These are phyloP conservation scores for Zymoseptoria brevis DNA, from an alignment of 2,329 filamentous ascomycete species.

Conservation along the genomic window DNA sequence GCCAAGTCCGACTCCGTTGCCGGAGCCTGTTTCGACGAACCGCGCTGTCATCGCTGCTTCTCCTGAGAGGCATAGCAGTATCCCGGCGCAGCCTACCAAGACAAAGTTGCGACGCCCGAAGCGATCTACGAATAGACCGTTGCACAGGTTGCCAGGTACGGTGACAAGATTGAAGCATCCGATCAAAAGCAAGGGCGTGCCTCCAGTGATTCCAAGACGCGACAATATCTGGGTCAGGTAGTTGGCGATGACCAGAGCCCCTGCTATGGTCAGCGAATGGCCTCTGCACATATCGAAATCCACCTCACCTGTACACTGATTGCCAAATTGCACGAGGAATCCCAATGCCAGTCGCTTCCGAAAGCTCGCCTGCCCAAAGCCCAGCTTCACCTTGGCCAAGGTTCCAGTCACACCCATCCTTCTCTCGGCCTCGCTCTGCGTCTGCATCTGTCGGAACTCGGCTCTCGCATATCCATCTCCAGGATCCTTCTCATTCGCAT, in stretches of 20 bases:
- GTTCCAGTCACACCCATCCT: neutral
- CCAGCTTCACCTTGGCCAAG: neutral
- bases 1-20: conserved; percentile 4
- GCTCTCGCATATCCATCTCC: conserved; percentile 1
- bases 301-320: neutral
- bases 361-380: neutral
- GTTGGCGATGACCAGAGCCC: conserved; percentile 1
- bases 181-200: conserved; percentile 2
- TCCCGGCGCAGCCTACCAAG: conserved; percentile 4
- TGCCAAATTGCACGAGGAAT: neutral
- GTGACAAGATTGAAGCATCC: conserved; percentile 3
- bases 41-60: conserved; percentile 5
- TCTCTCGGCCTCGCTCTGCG: conserved; percentile 1
- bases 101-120: conserved; percentile 7
- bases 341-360: conserved; percentile 1
- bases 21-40: conserved; percentile 6
- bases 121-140: conserved; percentile 6
- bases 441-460: conserved; percentile 4
- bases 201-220: neutral
- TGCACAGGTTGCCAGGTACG: neutral
- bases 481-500: neutral
- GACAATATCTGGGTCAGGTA: conserved; percentile 1
- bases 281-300: neutral
- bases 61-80: conserved; percentile 4
- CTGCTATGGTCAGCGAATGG: neutral